These are phyloP conservation scores for Drosera spatulata DNA, from an alignment of 179 eudicot species.

Conservation along the genomic window DNA sequence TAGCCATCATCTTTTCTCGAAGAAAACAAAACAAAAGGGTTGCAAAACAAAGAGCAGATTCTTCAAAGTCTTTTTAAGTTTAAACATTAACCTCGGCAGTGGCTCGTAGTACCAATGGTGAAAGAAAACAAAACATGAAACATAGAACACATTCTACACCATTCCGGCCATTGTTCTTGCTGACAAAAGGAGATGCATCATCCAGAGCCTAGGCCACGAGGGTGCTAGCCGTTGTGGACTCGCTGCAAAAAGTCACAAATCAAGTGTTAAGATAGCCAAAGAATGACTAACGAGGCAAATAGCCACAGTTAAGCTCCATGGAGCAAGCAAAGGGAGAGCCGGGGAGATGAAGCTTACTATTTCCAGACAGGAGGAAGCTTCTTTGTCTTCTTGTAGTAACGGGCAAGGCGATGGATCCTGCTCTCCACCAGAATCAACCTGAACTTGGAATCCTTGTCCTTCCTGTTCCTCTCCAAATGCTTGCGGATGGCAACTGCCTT, in stretches of 20 bases:
- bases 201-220: conserved; percentile 21
- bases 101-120: too few relatives aligned
- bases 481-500: conserved; percentile 39
- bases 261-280: background rate
- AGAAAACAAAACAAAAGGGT: too few relatives aligned
- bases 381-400: conserved; percentile 44
- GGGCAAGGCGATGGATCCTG: conserved; percentile 43
- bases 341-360: conserved; percentile 17
- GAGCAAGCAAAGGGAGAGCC: background rate
- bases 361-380: conserved; percentile 50
- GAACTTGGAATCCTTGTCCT: conserved; percentile 40
- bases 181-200: too few relatives aligned
- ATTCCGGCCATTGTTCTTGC: too few relatives aligned
- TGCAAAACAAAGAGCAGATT: too few relatives aligned
- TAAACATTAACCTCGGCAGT: too few relatives aligned
- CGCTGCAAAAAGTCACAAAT: conserved; percentile 20
- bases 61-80: too few relatives aligned
- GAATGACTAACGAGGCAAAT: background rate
- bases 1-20: too few relatives aligned
- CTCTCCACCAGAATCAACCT: conserved; percentile 46
- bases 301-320: background rate
- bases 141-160: too few relatives aligned
- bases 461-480: conserved; percentile 45
- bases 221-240: conserved; percentile 45
- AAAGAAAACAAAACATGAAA: too few relatives aligned